Percentiles rank a stretch among this genome's conserved stretches.
phyloP scores from a whole-genome alignment of 2,329 filamentous ascomycete species.

The Penicillium griseofulvum region DNA sequence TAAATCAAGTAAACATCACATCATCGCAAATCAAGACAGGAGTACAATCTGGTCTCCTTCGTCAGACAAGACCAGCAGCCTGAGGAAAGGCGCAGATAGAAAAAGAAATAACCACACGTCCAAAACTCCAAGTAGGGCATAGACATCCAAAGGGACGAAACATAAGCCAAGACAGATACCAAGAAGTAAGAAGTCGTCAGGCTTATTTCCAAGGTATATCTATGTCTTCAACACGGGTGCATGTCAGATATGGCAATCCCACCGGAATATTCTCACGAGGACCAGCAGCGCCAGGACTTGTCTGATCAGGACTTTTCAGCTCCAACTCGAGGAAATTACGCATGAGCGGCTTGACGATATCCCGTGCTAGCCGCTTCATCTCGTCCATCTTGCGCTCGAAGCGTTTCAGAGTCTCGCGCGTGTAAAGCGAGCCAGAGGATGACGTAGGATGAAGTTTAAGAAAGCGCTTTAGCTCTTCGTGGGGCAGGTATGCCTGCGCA shows the following conservation, averaged over 20 bases:
- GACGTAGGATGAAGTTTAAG: slow-evolving; percentile 69
- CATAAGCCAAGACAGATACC: not conserved
- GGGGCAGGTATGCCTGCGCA: slow-evolving; percentile 65
- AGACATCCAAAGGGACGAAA: not conserved
- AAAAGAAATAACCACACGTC: not conserved
- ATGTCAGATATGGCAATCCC: slow-evolving; percentile 62
- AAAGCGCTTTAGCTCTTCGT: slow-evolving; percentile 88
- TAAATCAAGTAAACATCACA: slow-evolving; percentile 16
- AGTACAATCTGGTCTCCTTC: slow-evolving; percentile 1
- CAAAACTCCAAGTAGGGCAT: not conserved
- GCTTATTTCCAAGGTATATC: slow-evolving; percentile 61
- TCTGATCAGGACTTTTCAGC: slow-evolving; percentile 45
- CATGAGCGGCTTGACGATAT: slow-evolving; percentile 82
- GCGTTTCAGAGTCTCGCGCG: slow-evolving; percentile 75
- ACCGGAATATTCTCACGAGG: slow-evolving; percentile 38
- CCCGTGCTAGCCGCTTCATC: slow-evolving; percentile 77
- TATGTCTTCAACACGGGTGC: slow-evolving; percentile 59
- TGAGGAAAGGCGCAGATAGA: not conserved
- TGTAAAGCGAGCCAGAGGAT: slow-evolving; percentile 65
- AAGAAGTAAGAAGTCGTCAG: not conserved
- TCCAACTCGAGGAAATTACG: slow-evolving; percentile 81
- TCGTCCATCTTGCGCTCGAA: slow-evolving; percentile 89
- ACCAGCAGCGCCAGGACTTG: slow-evolving; percentile 20
- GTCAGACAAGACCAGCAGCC: slow-evolving; percentile 15
- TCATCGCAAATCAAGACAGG: slow-evolving; percentile 14